These are phyloP conservation scores for Colletotrichum cordylinicola DNA, from an alignment of 2,329 filamentous ascomycete species.

Conservation along the genomic window DNA sequence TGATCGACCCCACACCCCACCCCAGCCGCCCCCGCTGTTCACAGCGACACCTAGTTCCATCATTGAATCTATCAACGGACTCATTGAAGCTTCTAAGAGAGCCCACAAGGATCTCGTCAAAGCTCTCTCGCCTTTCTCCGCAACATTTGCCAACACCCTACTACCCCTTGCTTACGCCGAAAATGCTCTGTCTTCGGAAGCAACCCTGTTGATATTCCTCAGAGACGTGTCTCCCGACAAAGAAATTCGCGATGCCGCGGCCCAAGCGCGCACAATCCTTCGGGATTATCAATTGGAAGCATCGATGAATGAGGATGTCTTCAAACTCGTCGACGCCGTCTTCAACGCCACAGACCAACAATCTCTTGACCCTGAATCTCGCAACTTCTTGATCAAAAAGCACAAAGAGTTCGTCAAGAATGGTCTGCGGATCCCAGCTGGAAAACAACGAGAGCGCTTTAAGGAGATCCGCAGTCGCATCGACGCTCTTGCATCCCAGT, in stretches of 20 bases:
- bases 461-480: not conserved
- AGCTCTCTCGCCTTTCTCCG: not conserved
- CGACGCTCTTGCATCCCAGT: not conserved
- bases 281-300: not conserved
- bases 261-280: not conserved
- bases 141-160: not conserved
- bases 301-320: not conserved
- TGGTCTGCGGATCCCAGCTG: not conserved
- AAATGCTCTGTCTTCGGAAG: not conserved
- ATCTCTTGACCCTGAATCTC: not conserved
- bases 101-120: not conserved
- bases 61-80: not conserved
- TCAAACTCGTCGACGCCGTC: not conserved
- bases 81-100: not conserved
- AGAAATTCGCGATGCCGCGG: not conserved
- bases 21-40: not conserved
- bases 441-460: not conserved
- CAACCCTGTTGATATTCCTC: not conserved
- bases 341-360: rapidly evolving
- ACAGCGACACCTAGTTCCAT: not conserved
- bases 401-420: not conserved
- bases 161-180: not conserved
- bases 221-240: not conserved
- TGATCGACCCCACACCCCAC: not conserved
- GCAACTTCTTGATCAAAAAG: not conserved